Evolutionary conservation across 331 rosid genomes (phyloP).

Genomic region (Stylosanthes scabra): DNA sequence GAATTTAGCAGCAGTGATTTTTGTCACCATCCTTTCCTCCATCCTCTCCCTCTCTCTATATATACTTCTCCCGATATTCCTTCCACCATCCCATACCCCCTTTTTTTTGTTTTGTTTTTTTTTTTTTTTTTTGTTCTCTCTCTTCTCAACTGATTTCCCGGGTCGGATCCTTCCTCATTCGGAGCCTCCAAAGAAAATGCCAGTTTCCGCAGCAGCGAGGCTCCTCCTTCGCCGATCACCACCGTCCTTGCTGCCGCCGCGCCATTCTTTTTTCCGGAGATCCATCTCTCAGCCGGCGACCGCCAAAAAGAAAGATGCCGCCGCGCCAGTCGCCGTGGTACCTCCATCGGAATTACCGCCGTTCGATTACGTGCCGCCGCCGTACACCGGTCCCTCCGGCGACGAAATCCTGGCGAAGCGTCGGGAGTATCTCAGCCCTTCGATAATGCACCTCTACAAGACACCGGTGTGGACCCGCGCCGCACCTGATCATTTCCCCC

Average conservation of each 20-base stretch:
- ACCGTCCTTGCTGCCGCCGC: not conserved
- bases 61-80: not conserved
- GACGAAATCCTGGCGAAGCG: conserved; percentile 82
- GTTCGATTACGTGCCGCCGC: conserved; percentile 73
- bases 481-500: conserved; percentile 18
- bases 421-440: conserved; percentile 77
- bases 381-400: conserved; percentile 74
- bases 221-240: conserved; percentile 30
- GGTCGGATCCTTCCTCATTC: conserved; percentile 46
- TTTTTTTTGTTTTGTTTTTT: no score
- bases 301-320: conserved; percentile 33
- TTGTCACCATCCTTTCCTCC: no score
- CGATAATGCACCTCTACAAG: conserved; percentile 66
- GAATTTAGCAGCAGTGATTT: no score
- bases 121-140: not conserved
- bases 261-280: conserved; percentile 34
- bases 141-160: not conserved
- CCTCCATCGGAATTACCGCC: conserved; percentile 57
- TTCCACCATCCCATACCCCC: not conserved
- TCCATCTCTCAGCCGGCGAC: conserved; percentile 50
- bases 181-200: conserved; percentile 54
- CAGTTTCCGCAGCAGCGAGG: conserved; percentile 49
- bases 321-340: not conserved
- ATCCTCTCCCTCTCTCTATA: no score
- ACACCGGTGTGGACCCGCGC: conserved; percentile 67